Evolutionary conservation across 2,329 filamentous ascomycete species (phyloP), one percentile per base, ranked within the genome.

Genomic region (Cadophora sp.): DNA sequence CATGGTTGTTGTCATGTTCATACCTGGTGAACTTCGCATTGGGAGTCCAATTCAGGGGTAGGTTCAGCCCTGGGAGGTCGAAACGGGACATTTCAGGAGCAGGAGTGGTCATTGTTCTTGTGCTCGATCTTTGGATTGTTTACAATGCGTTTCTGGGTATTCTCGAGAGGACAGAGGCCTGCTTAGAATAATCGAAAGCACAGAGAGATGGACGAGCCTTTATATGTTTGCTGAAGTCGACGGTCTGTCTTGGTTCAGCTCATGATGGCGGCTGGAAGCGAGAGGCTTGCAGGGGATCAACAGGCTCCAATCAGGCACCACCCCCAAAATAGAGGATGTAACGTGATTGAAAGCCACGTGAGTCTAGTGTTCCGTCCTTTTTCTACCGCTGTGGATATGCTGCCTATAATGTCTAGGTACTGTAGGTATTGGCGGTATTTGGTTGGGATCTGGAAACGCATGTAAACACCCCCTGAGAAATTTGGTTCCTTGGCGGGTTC

Each of bases 1-100:
- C 24, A 8, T 27, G 18, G 5, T 30, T 30, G 14, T 13, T 9
- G 11, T 27, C 24, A 14, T 27, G 30, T 5, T 59, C 14, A 47
- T 22, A 36, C 13, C 41, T 51, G 33, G 5, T 41, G 13, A 33
- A 50, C 20, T 18, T 4, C 53, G 16, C 43, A 24, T 65, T n/a
- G 8, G 68, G 64, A 22, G 45, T 58, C 64, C 64, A 70, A 47
- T 68, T 66, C 16, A 70, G 33, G 3, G 68, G 68, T 27, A 70
- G 62, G 64, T 62, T 68, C 27, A 70, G 63, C 18, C 68, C 68
- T 1, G 68, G 68, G 13, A 70, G 64, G 7, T 62, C 39, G 58
- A 69, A 66, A 1, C 64, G 60, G 22, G 64, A 65, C 30, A 62
- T 41, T 56, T 39, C n/a, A 13, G n/a, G 1, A 13, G 53, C 6